Percentiles rank a stretch among this genome's conserved stretches.
Conservation (phyloP, 2,329 filamentous ascomycete species). For the Dothiorella sarmentorum region DNA sequence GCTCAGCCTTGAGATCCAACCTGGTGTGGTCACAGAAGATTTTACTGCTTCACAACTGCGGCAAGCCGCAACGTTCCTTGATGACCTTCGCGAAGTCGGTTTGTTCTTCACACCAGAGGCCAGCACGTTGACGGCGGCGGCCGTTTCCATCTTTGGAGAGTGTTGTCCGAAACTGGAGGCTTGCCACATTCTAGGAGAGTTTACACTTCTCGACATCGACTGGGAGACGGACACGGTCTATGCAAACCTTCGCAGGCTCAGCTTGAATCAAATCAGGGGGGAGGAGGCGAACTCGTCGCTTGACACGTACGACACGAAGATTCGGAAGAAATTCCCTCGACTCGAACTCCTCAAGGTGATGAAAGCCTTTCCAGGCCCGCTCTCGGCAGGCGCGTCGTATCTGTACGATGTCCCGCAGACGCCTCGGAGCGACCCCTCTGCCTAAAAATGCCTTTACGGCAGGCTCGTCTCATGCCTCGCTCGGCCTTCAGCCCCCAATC, state of each 20-base stretch:
- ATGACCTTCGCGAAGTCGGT: background rate
- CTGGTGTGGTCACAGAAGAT: background rate
- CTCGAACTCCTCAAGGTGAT: background rate
- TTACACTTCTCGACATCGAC: constrained; percentile 3
- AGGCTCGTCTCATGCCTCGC: constrained; percentile 16
- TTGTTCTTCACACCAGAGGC: background rate
- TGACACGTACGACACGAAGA: background rate
- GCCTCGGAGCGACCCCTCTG: background rate
- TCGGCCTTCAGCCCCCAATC: constrained; percentile 13
- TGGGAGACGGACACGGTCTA: background rate
- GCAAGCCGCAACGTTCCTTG: background rate
- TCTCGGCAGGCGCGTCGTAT: background rate
- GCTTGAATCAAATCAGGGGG: constrained; percentile 1
- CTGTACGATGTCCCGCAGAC: background rate
- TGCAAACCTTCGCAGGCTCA: background rate
- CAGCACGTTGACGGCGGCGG: background rate
- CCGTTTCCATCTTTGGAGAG: background rate
- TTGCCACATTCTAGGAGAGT: constrained; percentile 1
- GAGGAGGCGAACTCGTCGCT: constrained; percentile 1
- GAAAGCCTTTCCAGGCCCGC: background rate
- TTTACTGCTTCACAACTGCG: background rate
- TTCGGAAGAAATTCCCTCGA: constrained; percentile 1
- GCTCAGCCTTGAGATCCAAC: background rate
- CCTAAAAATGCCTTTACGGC: background rate
- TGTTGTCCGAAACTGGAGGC: background rate